Conservation (phyloP, 1,139 yeast genomes). For the Pichia sp. region DNA sequence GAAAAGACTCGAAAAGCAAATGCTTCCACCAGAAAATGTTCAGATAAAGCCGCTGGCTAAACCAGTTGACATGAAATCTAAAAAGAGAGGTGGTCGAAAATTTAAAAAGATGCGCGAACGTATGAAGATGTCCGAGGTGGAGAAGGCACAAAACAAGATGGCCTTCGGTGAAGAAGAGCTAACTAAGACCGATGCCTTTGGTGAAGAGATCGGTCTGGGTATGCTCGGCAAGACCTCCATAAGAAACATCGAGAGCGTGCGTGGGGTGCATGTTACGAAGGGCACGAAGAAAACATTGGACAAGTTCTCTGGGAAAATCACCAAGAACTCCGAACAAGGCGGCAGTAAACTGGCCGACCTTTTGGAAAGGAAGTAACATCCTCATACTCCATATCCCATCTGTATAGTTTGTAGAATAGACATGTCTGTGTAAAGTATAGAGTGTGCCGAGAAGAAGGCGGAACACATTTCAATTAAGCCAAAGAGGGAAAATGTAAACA, state of each 20-base stretch:
- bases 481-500: conserved; percentile 13
- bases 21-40: conserved; percentile 72
- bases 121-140: conserved; percentile 75
- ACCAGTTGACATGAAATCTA: conserved; percentile 76
- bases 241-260: conserved; percentile 37
- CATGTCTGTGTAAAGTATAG: no score
- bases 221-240: conserved; percentile 48
- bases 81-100: conserved; percentile 84
- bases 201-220: conserved; percentile 83
- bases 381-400: no score
- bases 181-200: conserved; percentile 59
- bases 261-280: conserved; percentile 50
- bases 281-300: conserved; percentile 47
- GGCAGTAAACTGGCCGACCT: background rate
- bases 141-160: conserved; percentile 82
- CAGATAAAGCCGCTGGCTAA: conserved; percentile 77
- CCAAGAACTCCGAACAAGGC: background rate
- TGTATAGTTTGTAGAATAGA: no score
- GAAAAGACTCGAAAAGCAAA: conserved; percentile 64
- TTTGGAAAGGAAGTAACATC: background rate
- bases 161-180: conserved; percentile 77
- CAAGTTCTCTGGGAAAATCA: conserved; percentile 12
- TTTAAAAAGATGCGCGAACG: conserved; percentile 79
- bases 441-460: no score
- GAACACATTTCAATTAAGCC: background rate